Evolutionary conservation across 2,329 filamentous ascomycete species (phyloP).

Genomic region (Alternaria solani): DNA sequence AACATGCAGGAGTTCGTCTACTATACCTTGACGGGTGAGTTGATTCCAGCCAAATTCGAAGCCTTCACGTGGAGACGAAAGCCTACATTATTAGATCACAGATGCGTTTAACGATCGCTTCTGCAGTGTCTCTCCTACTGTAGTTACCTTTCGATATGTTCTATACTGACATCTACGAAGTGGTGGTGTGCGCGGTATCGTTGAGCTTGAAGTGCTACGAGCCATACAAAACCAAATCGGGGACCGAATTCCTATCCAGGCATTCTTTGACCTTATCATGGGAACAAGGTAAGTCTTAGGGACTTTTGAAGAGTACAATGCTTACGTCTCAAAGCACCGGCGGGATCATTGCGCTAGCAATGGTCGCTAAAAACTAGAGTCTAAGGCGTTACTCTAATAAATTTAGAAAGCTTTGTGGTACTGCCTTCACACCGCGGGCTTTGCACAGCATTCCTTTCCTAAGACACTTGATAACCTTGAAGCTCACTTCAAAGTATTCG

Average conservation of each 20-base stretch:
- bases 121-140: too few relatives aligned
- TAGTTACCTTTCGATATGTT: too few relatives aligned
- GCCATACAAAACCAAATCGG: constrained; percentile 53
- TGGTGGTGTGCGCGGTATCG: constrained; percentile 24
- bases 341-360: constrained; percentile 55
- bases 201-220: constrained; percentile 55
- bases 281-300: constrained; percentile 27
- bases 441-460: constrained; percentile 48
- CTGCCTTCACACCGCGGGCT: constrained; percentile 53
- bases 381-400: constrained; percentile 46
- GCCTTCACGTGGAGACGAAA: background rate
- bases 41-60: too few relatives aligned
- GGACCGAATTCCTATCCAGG: constrained; percentile 51
- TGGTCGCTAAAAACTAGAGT: constrained; percentile 51
- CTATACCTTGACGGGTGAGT: constrained; percentile 19
- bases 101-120: too few relatives aligned
- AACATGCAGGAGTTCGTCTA: constrained; percentile 16
- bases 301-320: background rate
- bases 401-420: constrained; percentile 51
- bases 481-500: background rate
- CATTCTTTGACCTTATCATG: constrained; percentile 59
- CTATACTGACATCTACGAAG: background rate
- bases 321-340: constrained; percentile 45
- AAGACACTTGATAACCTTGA: constrained; percentile 22
- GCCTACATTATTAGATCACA: too few relatives aligned